phyloP scores from a whole-genome alignment of 257 asterid genomes.

The Echium plantagineum region DNA sequence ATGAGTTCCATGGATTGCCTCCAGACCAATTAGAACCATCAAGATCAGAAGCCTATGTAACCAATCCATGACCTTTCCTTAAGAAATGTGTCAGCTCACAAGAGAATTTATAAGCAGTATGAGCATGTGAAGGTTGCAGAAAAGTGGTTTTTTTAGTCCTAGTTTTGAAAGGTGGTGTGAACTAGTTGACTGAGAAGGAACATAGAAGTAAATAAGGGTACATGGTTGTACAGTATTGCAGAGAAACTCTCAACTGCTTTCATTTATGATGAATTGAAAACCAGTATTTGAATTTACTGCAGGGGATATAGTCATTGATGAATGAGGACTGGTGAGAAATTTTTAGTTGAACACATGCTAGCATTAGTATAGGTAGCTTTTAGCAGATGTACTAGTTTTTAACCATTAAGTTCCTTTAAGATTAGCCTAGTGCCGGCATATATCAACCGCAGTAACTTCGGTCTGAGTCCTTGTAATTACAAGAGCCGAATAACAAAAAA shows the following conservation, averaged over 20 bases:
- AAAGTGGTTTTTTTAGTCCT: no score
- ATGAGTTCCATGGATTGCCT: constrained; percentile 32
- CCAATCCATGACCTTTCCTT: constrained; percentile 42
- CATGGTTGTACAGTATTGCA: constrained; percentile 2
- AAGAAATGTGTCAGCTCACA: not conserved
- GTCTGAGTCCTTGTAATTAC: no score
- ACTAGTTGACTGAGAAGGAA: not conserved
- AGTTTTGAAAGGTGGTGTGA: constrained; percentile 2
- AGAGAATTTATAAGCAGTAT: constrained; percentile 1
- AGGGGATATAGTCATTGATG: constrained; percentile 14
- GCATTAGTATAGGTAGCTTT: no score
- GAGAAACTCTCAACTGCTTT: constrained; percentile 31
- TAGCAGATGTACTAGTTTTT: not conserved
- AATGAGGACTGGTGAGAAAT: no score
- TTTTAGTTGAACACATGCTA: no score
- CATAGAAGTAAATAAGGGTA: not conserved
- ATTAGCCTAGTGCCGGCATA: no score
- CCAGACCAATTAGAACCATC: constrained; percentile 33
- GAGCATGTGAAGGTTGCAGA: not conserved
- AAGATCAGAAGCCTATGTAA: constrained; percentile 23
- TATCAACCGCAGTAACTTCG: no score
- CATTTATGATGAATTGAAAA: constrained; percentile 19
- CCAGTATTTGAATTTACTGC: constrained; percentile 6
- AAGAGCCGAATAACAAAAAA: no score
- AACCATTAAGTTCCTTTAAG: no score